Conservation (phyloP, 2,329 filamentous ascomycete genomes). For the Calonectria hongkongensis region DNA sequence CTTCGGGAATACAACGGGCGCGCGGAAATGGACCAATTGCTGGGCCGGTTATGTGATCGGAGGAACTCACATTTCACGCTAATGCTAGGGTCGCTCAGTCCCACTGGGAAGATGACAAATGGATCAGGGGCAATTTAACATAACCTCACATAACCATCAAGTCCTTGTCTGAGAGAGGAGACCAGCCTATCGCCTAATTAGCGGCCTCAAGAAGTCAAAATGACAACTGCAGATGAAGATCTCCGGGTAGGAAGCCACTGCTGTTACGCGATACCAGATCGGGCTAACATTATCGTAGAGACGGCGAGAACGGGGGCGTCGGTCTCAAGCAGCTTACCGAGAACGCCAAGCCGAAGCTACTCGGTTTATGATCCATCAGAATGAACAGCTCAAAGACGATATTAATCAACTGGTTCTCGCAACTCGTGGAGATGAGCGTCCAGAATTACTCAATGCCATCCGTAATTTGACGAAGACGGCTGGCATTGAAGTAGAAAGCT, state of each 20-base stretch:
- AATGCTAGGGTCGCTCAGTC: not conserved
- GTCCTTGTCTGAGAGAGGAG: not conserved
- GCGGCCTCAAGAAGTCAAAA: not conserved
- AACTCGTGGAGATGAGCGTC: slow-evolving; percentile 33
- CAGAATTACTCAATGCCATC: slow-evolving; percentile 35
- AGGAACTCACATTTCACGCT: slow-evolving; percentile 8
- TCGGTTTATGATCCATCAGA: slow-evolving; percentile 48
- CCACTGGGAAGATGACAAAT: not conserved
- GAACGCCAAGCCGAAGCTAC: slow-evolving; percentile 53
- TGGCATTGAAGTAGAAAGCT: slow-evolving; percentile 22
- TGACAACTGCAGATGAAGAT: slow-evolving; percentile 22
- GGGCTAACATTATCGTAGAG: slow-evolving; percentile 29
- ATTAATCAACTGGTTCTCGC: slow-evolving; percentile 27
- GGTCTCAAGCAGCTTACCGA: slow-evolving; percentile 57
- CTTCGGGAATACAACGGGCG: not conserved
- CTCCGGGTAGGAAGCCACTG: slow-evolving; percentile 10
- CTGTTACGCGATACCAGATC: not conserved
- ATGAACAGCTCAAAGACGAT: slow-evolving; percentile 34
- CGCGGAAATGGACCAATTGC: not conserved
- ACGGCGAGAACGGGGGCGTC: slow-evolving; percentile 57
- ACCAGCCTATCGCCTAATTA: not conserved
- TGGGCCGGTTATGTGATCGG: slow-evolving; percentile 43
- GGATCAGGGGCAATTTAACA: no score
- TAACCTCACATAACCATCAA: slow-evolving; percentile 17
- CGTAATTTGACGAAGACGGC: slow-evolving; percentile 28